Conservation (phyloP, 1,284 basidiomycete species). For the Serendipita sp. region DNA sequence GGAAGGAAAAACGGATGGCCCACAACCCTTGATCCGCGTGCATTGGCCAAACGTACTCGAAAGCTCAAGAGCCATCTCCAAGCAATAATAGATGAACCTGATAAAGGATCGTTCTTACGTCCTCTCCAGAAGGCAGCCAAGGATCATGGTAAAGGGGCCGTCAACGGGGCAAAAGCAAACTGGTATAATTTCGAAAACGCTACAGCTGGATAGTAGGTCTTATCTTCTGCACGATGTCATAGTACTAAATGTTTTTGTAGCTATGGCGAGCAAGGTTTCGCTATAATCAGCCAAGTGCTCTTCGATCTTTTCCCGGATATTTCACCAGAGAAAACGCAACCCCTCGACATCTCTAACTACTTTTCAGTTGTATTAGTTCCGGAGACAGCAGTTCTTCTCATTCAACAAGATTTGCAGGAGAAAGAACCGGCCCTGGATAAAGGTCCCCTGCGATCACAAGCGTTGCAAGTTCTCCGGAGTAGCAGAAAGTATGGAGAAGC, state of each 20-base stretch:
- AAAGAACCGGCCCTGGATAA: conserved; percentile 22
- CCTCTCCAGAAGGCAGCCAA: conserved; percentile 47
- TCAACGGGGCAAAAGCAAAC: conserved; percentile 51
- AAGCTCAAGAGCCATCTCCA: conserved; percentile 32
- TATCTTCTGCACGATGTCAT: conserved; percentile 1
- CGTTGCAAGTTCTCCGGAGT: conserved; percentile 47
- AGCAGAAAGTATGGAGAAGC: conserved; percentile 62
- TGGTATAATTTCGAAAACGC: conserved; percentile 61
- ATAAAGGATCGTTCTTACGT: conserved; percentile 48
- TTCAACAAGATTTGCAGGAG: conserved; percentile 49
- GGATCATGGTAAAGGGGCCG: conserved; percentile 46
- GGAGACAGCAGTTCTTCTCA: conserved; percentile 55
- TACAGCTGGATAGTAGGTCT: conserved; percentile 67
- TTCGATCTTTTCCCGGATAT: conserved; percentile 57
- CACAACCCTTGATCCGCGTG: conserved; percentile 46
- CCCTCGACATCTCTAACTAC: conserved; percentile 55
- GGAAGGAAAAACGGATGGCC: conserved; percentile 62
- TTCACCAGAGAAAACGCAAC: conserved; percentile 28
- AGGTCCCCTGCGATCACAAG: conserved; percentile 15
- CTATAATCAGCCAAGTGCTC: conserved; percentile 62
- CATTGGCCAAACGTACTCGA: conserved; percentile 36
- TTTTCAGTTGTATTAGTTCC: conserved; percentile 59
- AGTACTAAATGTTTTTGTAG: conserved; percentile 24
- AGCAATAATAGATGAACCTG: conserved; percentile 35
- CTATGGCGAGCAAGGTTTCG: conserved; percentile 64